Conservation (phyloP, 768 basidiomycete genomes). For the Hygrophorus russula region DNA sequence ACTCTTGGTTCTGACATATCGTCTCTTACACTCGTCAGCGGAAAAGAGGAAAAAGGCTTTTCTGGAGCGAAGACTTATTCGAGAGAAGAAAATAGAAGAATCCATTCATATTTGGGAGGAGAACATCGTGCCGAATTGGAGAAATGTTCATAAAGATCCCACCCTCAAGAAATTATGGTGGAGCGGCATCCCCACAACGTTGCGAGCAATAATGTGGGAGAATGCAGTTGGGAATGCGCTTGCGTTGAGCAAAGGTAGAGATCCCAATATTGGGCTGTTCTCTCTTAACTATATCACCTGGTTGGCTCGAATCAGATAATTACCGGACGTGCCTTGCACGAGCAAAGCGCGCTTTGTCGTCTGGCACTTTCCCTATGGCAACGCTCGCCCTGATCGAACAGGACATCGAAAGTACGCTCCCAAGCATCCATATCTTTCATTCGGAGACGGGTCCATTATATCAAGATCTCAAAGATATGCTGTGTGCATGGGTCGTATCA, state of each 20-base stretch:
- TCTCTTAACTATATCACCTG: conserved; percentile 2
- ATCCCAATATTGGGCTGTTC: conserved; percentile 9
- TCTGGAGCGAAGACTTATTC: conserved; percentile 48
- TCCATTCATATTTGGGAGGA: conserved; percentile 68
- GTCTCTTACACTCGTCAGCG: not conserved
- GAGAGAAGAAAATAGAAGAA: conserved; percentile 61
- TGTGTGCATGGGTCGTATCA: conserved; percentile 82
- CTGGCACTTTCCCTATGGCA: conserved; percentile 54
- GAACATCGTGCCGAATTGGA: conserved; percentile 77
- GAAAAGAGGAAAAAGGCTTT: conserved; percentile 53
- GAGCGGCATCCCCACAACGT: conserved; percentile 76
- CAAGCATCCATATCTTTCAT: conserved; percentile 71
- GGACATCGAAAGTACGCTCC: conserved; percentile 66
- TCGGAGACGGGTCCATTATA: conserved; percentile 70
- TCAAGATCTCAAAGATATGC: conserved; percentile 70
- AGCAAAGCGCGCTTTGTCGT: conserved; percentile 57
- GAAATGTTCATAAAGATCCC: conserved; percentile 54
- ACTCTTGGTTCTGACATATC: conserved; percentile 5
- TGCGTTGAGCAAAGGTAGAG: conserved; percentile 67
- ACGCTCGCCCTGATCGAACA: conserved; percentile 57
- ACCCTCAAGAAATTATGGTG: conserved; percentile 71
- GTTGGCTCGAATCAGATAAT: conserved; percentile 36
- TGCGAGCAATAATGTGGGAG: conserved; percentile 77
- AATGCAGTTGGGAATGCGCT: conserved; percentile 76
- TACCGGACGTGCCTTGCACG: conserved; percentile 62